Conservation (phyloP, 2,329 filamentous ascomycete species). For the Xylariales sp. region DNA sequence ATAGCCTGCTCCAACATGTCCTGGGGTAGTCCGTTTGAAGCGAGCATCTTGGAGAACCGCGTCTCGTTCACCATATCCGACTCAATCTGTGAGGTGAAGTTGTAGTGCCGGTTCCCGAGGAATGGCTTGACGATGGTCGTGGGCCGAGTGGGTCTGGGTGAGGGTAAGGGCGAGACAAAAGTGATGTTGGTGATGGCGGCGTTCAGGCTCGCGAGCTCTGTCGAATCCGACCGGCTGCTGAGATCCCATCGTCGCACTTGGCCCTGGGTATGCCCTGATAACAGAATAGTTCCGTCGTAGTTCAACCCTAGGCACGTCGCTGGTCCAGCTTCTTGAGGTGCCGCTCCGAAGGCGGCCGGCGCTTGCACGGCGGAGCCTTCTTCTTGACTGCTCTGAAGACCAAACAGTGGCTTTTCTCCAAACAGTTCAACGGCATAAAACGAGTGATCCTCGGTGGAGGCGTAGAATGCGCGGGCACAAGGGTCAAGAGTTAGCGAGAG, state of each 20-base stretch:
- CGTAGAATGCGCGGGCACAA: constrained; percentile 83
- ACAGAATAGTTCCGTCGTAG: constrained; percentile 82
- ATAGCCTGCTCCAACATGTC: constrained; percentile 63
- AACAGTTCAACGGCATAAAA: constrained; percentile 83
- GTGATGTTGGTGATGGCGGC: constrained; percentile 84
- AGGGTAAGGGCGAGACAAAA: constrained; percentile 73
- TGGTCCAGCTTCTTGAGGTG: constrained; percentile 72
- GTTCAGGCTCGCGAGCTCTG: constrained; percentile 77
- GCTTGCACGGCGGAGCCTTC: constrained; percentile 69
- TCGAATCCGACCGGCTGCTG: constrained; percentile 73
- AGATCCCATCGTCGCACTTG: constrained; percentile 86
- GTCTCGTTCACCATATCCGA: constrained; percentile 54
- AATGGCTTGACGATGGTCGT: constrained; percentile 83
- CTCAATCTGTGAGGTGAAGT: constrained; percentile 72
- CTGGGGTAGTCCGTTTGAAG: constrained; percentile 59
- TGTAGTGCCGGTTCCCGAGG: constrained; percentile 72
- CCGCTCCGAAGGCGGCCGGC: constrained; percentile 64
- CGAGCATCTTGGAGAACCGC: constrained; percentile 59
- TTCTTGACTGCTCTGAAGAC: constrained; percentile 61
- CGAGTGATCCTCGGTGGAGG: constrained; percentile 82
- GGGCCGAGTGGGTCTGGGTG: constrained; percentile 61
- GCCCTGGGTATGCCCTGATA: constrained; percentile 85
- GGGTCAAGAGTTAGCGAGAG: constrained; percentile 82
- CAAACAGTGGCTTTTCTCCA: constrained; percentile 66
- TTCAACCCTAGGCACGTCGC: constrained; percentile 77